Percentiles rank a stretch among this genome's conserved stretches.
Evolutionary conservation across 208 protist genomes (phyloP).

Genomic region (Borovskyia barvae): DNA sequence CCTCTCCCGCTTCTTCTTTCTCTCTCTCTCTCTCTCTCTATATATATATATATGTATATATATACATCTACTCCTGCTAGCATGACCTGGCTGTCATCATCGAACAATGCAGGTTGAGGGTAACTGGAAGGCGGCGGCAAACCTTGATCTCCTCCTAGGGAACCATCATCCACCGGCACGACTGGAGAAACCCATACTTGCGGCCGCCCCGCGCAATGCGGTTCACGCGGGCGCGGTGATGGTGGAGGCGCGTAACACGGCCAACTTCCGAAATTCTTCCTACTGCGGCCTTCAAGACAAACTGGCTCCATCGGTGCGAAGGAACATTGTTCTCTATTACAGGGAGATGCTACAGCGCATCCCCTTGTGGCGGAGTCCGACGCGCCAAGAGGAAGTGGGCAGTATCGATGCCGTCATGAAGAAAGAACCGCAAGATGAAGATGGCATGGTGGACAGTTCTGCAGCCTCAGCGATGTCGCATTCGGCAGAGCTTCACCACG

Average conservation of each 20-base stretch:
- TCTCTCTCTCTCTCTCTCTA: too few relatives aligned
- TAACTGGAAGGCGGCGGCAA: slow-evolving; percentile 62
- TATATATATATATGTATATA: too few relatives aligned
- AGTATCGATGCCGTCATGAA: slow-evolving; percentile 4
- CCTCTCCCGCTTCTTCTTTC: too few relatives aligned
- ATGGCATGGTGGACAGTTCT: neutral
- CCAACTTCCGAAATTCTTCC: slow-evolving; percentile 57
- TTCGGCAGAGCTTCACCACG: neutral
- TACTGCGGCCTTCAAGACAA: slow-evolving; percentile 77
- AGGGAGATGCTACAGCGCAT: slow-evolving; percentile 62
- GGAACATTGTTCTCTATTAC: slow-evolving; percentile 61
- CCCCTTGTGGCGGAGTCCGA: slow-evolving; percentile 27
- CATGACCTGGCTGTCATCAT: too few relatives aligned
- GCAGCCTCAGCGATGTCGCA: neutral
- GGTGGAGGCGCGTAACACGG: slow-evolving; percentile 69
- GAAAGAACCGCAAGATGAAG: slow-evolving; percentile 12
- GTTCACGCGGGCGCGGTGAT: neutral
- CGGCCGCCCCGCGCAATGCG: slow-evolving; percentile 5
- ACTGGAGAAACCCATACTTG: slow-evolving; percentile 27
- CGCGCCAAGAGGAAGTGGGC: slow-evolving; percentile 7
- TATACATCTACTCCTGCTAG: too few relatives aligned
- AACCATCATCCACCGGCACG: slow-evolving; percentile 49
- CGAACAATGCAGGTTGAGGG: slow-evolving; percentile 25
- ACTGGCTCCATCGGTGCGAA: slow-evolving; percentile 7
- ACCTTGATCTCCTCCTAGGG: slow-evolving; percentile 63